These are phyloP conservation scores for Rhizopogon rudus DNA, from an alignment of 768 basidiomycete genomes.

Conservation along the genomic window DNA sequence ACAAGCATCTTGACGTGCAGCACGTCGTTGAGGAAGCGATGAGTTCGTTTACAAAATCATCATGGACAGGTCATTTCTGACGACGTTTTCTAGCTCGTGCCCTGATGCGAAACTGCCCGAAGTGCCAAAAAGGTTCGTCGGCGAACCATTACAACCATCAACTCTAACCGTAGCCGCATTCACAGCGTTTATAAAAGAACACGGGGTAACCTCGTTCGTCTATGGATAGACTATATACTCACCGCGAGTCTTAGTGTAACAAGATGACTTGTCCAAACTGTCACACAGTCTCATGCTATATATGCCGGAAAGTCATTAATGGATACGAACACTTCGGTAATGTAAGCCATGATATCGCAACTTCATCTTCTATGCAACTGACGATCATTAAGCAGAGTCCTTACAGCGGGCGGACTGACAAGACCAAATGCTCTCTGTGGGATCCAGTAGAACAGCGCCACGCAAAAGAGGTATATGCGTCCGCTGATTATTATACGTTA, in stretches of 20 bases:
- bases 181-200: conserved; percentile 77
- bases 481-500: neutral
- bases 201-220: conserved; percentile 42
- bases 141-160: neutral
- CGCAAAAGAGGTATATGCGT: conserved; percentile 48
- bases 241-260: conserved; percentile 61
- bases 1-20: conserved; percentile 66
- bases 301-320: conserved; percentile 67
- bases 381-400: conserved; percentile 14
- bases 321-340: conserved; percentile 77
- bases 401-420: conserved; percentile 16
- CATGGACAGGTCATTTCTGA: neutral
- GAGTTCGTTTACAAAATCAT: conserved; percentile 45
- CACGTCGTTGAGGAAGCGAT: conserved; percentile 91
- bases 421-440: conserved; percentile 61
- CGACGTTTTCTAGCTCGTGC: conserved; percentile 52
- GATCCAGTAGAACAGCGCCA: conserved; percentile 63
- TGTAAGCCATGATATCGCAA: conserved; percentile 24
- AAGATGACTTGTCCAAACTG: conserved; percentile 86
- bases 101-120: conserved; percentile 84
- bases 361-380: neutral
- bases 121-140: conserved; percentile 67
- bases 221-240: neutral
- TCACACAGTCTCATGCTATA: conserved; percentile 71
- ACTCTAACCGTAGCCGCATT: conserved; percentile 1